Base-by-base conservation (phyloP, 2,329 filamentous ascomycete species). In the Dactylonectria estremocensis region DNA sequence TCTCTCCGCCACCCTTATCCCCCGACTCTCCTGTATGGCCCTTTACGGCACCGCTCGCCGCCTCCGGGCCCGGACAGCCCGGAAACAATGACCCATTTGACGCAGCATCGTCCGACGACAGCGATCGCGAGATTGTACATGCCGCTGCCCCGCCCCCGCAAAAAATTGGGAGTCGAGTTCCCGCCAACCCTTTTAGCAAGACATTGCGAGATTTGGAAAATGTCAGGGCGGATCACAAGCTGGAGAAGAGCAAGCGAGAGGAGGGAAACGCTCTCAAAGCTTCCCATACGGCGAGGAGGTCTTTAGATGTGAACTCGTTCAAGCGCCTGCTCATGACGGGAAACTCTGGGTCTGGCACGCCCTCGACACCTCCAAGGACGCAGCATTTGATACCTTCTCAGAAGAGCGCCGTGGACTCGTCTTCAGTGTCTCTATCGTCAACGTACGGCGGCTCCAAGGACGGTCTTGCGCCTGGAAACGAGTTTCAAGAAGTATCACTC, bases 271-370 rank as follows among this genome's bases (percentile, higher is more conserved):
- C 69, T 10, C 76, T 80, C 55, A 80, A 78, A 68, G 78, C 77
- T 37, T 76, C 75, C 33, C 76, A 79, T 48, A 70, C 77, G 2
- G 72, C 71, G 18, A 85, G 82, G 71, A 82, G 79, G 18, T 86
- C 89, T 0, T 80, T 95, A 69, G 92, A 96, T 76, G 93, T 95
- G 1, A 90, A 94, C 76, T 90, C 93, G 8, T 96, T 96, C 81
- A 91, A 91, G 76, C 87, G 91, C 66, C 81, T 96, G 68, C 85
- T 96, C 54, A 85, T 96, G 82, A 96, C 93, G 0, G 93, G 93
- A 20, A 89, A 90, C 74, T 78, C 88, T 40, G 86, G 67, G 6
- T 65, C 65, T 10, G 70, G 69, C 49, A 58, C 60, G 46, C 33
- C 61, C 45, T 58, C 68, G 14, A 40, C 48, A 22, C 33, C 61